phyloP scores from a whole-genome alignment of 2,329 filamentous ascomycete species.

The Fusarium lateritium region DNA sequence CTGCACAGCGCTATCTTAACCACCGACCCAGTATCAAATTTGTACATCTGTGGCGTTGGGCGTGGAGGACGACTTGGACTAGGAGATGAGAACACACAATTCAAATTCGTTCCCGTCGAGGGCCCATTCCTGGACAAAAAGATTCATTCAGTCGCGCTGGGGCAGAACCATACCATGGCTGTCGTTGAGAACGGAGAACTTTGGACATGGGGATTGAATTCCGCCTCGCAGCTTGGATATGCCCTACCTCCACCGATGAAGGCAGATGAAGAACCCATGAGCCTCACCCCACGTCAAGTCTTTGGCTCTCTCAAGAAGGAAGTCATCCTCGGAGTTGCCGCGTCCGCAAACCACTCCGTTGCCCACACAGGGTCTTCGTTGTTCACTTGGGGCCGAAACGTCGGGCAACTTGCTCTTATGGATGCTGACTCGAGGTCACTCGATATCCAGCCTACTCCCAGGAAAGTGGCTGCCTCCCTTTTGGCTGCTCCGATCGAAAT shows the following conservation, averaged over 20 bases:
- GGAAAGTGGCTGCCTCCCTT: conserved; percentile 89
- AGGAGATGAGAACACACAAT: conserved; percentile 90
- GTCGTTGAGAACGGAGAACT: conserved; percentile 89
- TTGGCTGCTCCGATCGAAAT: conserved; percentile 77
- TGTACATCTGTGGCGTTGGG: conserved; percentile 94
- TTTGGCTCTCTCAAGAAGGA: conserved; percentile 95
- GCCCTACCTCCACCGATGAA: conserved; percentile 75
- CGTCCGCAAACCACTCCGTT: conserved; percentile 92
- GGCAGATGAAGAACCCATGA: conserved; percentile 87
- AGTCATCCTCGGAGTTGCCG: conserved; percentile 83
- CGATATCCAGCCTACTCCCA: conserved; percentile 84
- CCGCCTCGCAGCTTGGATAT: conserved; percentile 89
- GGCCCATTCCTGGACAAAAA: conserved; percentile 81
- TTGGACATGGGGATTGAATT: conserved; percentile 95
- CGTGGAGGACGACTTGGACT: conserved; percentile 90
- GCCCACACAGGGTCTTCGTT: conserved; percentile 85
- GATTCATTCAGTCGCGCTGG: conserved; percentile 83
- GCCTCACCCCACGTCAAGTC: conserved; percentile 85
- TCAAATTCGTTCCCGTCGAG: conserved; percentile 87
- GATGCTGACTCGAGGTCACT: conserved; percentile 95
- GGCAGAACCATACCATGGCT: conserved; percentile 92
- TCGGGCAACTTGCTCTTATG: conserved; percentile 92
- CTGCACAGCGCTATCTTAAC: conserved; percentile 92
- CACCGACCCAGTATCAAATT: conserved; percentile 86
- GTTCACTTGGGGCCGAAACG: conserved; percentile 96